phyloP scores from a whole-genome alignment of 805 yeast genomes.

The Kazachstania viticola region DNA sequence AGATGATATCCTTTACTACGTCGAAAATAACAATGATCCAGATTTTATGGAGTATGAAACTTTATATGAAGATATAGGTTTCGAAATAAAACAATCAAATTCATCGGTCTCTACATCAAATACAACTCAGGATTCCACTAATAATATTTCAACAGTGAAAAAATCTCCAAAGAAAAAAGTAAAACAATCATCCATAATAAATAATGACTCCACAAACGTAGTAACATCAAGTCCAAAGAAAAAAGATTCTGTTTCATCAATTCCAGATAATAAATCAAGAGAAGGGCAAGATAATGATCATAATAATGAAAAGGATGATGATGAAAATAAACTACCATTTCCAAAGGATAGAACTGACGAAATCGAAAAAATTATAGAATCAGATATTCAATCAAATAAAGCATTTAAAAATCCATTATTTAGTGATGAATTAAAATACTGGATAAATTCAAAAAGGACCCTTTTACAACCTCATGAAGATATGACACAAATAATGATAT shows the following conservation, averaged over 20 bases:
- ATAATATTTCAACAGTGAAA: constrained; percentile 4
- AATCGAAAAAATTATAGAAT: constrained; percentile 17
- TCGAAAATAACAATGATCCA: constrained; percentile 85
- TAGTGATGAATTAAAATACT: constrained; percentile 20
- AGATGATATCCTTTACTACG: constrained; percentile 87
- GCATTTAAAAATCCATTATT: constrained; percentile 23
- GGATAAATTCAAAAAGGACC: constrained; percentile 21
- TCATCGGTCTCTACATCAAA: background rate
- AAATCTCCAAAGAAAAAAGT: constrained; percentile 26
- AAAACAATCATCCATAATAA: background rate
- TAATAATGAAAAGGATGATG: background rate
- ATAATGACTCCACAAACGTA: background rate
- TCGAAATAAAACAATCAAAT: constrained; percentile 31
- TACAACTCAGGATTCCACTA: background rate
- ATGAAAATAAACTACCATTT: constrained; percentile 8
- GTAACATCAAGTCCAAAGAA: background rate
- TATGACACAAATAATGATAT: constrained; percentile 19
- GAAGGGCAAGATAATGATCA: background rate
- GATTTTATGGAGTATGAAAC: constrained; percentile 92
- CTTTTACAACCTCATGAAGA: constrained; percentile 22
- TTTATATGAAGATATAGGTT: constrained; percentile 75
- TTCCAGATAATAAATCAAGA: constrained; percentile 9
- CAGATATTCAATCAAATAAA: constrained; percentile 13
- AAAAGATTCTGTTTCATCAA: constrained; percentile 1
- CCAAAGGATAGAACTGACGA: constrained; percentile 22